These are phyloP conservation scores for Eucalyptus marginata DNA, from an alignment of 345 rosid genomes.

Conservation along the genomic window DNA sequence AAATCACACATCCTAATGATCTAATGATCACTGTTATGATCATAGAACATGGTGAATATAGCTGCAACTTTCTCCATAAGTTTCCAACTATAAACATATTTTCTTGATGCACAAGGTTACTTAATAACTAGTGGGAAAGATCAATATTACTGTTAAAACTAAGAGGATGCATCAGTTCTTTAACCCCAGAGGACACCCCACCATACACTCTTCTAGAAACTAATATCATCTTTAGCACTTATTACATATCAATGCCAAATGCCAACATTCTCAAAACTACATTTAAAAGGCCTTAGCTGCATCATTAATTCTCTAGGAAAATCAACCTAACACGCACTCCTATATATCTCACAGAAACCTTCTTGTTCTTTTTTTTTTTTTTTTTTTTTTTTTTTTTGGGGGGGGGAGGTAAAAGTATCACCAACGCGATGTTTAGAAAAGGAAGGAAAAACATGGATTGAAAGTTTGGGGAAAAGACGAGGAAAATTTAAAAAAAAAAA, in stretches of 20 bases:
- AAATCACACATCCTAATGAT: not conserved
- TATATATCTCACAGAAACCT: not conserved
- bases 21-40: not conserved
- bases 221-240: not conserved
- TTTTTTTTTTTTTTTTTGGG: not conserved
- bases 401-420: not conserved
- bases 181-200: not conserved
- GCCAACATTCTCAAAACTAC: not conserved
- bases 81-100: not conserved
- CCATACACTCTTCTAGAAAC: not conserved
- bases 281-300: not conserved
- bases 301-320: not conserved
- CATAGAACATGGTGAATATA: not conserved
- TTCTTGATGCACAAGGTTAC: not conserved
- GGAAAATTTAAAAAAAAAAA: not conserved
- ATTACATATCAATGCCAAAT: not conserved
- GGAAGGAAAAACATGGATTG: not conserved
- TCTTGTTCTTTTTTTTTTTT: not conserved
- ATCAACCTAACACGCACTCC: not conserved
- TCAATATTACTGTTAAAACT: not conserved
- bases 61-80: not conserved
- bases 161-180: not conserved
- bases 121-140: not conserved
- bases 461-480: not conserved
- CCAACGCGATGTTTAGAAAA: not conserved